Evolutionary conservation across 2,329 filamentous ascomycete genomes (phyloP), one percentile per base, ranked within the genome.

Genomic region (Paramyrothecium roridum): DNA sequence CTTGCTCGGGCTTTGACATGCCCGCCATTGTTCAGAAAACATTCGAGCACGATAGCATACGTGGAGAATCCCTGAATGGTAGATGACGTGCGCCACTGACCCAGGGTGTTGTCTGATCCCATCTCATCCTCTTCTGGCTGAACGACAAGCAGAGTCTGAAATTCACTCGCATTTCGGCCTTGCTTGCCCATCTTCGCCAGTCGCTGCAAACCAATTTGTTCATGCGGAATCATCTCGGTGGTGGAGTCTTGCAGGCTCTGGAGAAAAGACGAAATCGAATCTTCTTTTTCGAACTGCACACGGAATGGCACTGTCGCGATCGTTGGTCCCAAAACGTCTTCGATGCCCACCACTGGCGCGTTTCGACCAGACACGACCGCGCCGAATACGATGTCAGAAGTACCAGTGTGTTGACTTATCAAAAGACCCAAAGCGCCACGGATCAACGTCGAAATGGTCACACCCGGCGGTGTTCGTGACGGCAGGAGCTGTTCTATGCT

Each of bases 371-470:
- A 65, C 3, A 66, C 40, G 0, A 59, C 59, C 1, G 54, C 23
- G 1, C 67, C 67, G 50, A 67, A 70, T 3, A 62, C 47, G 1
- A 68, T 51, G 11, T 64, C 61, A 10, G 58, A 52, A 3, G 57
- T 53, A 2, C 54, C 59, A 16, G 59, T 59, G 20, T 65, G 58
- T 1, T 55, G 53, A 2, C 58, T 47, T 3, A 62, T 52, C 8
- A 63, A 48, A 19, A 70, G 19, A 1, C 64, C 67, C 67, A 67
- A 70, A 2, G 68, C 67, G 1, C 66, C 65, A 6, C 63, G 61
- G 10, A 69, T 48, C 11, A 66, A 23, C 1, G 60, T 58, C 8
- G 63, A 58, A 2, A 54, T 57, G 16, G 59, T 65, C 12, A 59
- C 55, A 20, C 51, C 37, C 11, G 33, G 47, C 19, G 30, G 23